These are phyloP conservation scores for Vaccinium myrtillus DNA, from an alignment of 148 eudicot species.

Conservation along the genomic window DNA sequence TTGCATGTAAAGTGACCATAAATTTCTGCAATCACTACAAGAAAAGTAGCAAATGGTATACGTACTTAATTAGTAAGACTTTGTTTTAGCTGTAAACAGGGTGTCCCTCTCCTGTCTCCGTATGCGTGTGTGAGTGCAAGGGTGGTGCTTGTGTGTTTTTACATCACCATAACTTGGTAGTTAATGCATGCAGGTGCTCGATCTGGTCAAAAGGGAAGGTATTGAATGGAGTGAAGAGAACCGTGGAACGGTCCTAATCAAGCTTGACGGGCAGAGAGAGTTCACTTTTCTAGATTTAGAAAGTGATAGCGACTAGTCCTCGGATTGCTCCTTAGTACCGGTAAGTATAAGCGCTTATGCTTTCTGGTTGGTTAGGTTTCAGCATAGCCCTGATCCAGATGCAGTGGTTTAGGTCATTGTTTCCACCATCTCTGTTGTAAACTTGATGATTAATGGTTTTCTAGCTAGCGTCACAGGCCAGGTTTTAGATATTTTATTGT, in stretches of 20 bases:
- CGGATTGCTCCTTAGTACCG: background rate
- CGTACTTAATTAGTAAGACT: background rate
- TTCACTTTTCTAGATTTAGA: slow-evolving; percentile 73
- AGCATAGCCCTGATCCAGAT: background rate
- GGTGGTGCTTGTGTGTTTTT: background rate
- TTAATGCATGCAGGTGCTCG: slow-evolving; percentile 57
- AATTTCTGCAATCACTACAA: background rate
- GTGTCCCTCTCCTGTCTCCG: background rate
- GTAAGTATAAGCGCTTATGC: background rate
- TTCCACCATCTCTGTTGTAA: background rate
- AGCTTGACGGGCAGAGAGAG: slow-evolving; percentile 67
- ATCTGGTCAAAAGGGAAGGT: slow-evolving; percentile 63
- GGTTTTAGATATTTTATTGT: background rate
- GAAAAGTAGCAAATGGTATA: background rate
- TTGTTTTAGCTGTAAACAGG: background rate
- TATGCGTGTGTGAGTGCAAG: no score
- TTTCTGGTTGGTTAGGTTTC: background rate
- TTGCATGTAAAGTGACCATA: background rate
- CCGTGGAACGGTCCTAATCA: slow-evolving; percentile 71
- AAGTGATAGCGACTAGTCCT: slow-evolving; percentile 50
- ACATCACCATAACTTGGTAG: slow-evolving; percentile 7
- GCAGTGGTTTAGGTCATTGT: background rate
- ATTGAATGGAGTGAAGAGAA: slow-evolving; percentile 81
- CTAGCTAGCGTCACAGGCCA: background rate
- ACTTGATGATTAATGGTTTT: background rate